Evolutionary conservation across 2,329 filamentous ascomycete genomes (phyloP).

Genomic region (Venturia nashicola): DNA sequence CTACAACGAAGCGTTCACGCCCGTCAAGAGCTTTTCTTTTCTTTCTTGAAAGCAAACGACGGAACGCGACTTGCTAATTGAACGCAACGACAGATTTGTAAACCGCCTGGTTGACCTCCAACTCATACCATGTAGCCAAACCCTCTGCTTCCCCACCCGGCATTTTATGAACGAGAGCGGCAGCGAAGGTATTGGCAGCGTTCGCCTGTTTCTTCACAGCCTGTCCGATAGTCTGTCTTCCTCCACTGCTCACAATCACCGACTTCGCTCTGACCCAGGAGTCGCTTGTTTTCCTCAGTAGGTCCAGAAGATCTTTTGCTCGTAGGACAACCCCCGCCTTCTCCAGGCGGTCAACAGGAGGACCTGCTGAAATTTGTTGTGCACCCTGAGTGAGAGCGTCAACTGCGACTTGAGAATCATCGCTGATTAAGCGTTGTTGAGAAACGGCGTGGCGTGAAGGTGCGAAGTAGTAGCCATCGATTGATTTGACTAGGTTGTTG

Average conservation of each 20-base stretch:
- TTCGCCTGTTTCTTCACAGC: neutral
- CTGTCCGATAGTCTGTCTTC: neutral
- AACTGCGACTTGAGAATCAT: neutral
- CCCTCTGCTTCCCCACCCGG: neutral
- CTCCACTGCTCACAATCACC: neutral
- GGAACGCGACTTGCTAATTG: neutral
- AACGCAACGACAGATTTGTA: neutral
- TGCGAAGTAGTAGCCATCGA: neutral
- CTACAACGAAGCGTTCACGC: no score
- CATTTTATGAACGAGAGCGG: neutral
- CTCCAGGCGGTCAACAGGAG: neutral
- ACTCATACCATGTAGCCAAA: neutral
- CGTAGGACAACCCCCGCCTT: neutral
- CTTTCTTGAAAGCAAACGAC: neutral
- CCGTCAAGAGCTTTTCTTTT: neutral
- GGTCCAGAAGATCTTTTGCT: neutral
- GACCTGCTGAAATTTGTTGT: neutral
- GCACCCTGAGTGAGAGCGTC: neutral
- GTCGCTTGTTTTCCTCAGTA: neutral
- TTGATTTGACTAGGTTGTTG: neutral
- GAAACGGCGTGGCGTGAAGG: neutral
- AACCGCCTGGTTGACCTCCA: neutral
- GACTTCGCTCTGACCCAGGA: neutral
- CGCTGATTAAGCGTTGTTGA: neutral
- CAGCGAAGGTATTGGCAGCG: neutral